A percentile compares a stretch with the other conserved stretches of the same genome.
Evolutionary conservation across 2,329 filamentous ascomycete species (phyloP).

Genomic region (Aspergillus costaricaensis): DNA sequence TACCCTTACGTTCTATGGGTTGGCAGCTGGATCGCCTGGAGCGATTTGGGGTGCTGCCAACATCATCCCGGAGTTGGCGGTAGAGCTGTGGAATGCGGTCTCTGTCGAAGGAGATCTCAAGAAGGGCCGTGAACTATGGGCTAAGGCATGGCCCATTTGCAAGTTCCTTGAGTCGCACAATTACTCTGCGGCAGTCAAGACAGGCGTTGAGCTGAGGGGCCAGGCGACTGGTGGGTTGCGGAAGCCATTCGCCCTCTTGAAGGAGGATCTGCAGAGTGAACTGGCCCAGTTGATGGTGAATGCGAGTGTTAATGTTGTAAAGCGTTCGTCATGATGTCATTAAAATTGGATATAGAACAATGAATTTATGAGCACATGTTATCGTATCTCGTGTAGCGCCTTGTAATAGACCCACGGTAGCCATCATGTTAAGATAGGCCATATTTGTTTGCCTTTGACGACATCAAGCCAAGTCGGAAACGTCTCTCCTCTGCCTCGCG

Average conservation of each 20-base stretch:
- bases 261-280: constrained; percentile 35
- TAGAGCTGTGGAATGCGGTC: constrained; percentile 52
- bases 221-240: constrained; percentile 51
- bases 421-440: constrained; percentile 32
- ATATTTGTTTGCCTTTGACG: constrained; percentile 25
- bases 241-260: constrained; percentile 51
- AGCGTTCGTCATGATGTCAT: not conserved
- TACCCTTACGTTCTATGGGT: constrained; percentile 55
- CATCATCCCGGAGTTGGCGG: constrained; percentile 52
- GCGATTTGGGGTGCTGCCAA: constrained; percentile 56
- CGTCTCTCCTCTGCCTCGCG: constrained; percentile 21
- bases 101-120: constrained; percentile 47
- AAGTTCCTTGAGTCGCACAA: constrained; percentile 54
- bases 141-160: constrained; percentile 53
- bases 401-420: not conserved
- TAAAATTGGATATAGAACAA: constrained; percentile 10
- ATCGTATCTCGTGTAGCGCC: not conserved
- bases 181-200: constrained; percentile 53
- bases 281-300: constrained; percentile 40
- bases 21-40: constrained; percentile 53
- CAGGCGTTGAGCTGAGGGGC: constrained; percentile 52
- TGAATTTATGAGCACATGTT: not conserved
- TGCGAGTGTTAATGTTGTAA: constrained; percentile 41
- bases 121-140: constrained; percentile 50
- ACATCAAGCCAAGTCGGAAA: constrained; percentile 35